Base-by-base conservation (phyloP, 2,329 filamentous ascomycete genomes). In the Paramyrothecium roridum region DNA sequence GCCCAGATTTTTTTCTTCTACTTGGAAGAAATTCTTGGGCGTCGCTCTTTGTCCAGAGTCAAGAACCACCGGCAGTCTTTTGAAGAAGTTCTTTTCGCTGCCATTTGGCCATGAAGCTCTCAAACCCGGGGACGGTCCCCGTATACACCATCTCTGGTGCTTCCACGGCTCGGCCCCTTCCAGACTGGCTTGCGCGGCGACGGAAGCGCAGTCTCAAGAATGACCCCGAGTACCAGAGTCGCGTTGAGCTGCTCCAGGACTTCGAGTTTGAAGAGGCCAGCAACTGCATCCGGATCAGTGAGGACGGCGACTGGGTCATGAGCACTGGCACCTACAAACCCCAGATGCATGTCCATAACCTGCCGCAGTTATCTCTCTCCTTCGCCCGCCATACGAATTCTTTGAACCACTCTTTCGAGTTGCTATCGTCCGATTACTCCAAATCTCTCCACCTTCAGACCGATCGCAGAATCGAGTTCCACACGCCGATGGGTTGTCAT, bases 241-340 rank as follows among this genome's bases (percentile, higher is more conserved):
- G 95, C 61, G 88, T 99, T 64, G 95, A 99, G 73, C 80, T 99
- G 55, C 82, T 99, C 40, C 95, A 99, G 67, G 95, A 99, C 69
- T 99, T 99, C 72, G 93, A 96, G 68, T 98, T 99, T 66, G 93
- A 97, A 66, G 93, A 96, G 74, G 93, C 96, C 45, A 96, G 92
- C 69, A 85, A 88, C 63, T 97, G 93, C 69, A 85, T 99, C 59
- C 85, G 91, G 51, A 85, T 95, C 59, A 96, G 91, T 65, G 93
- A 96, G 56, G 95, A 99, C 83, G 93, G 93, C 50, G 88, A 98
- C 69, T 99, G 95, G 93, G 86, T 95, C 45, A 95, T 97, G 90
- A 96, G 90, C 66, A 96, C 93, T 52, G 92, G 91, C 77, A 87
- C 84, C 53, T 88, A 85, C 71, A 84, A 80, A 72, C 78, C 73